Evolutionary conservation across 495 filamentous ascomycete species (phyloP), one percentile per base, ranked within the genome.

Genomic region (Ascobolus immersus): DNA sequence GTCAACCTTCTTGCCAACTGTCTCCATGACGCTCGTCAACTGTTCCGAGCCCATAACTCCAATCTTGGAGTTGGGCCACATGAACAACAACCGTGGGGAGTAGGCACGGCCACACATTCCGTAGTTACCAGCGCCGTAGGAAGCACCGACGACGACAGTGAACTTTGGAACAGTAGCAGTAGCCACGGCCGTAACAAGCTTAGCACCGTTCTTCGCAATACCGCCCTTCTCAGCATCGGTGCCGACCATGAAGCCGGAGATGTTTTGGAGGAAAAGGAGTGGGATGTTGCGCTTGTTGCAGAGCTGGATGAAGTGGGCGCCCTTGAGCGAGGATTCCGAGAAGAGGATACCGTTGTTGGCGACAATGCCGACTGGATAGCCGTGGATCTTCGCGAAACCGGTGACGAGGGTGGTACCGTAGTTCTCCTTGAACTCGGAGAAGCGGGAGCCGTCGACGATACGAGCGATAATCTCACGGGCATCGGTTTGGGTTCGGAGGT

Each of bases 291-390:
- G 73, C 52, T 94, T 77, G 5, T 70, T 66, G 57, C 86, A 93
- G n/a, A 96, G 70, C 52, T 96, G 77, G 49, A 94, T 90, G 55
- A 96, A 96, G 54, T 96, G 86, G 4, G 86, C 81, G 8, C 86
- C 86, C 53, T 96, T 96, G 30, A 92, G 65, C 3, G 78, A 69
- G 11, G 74, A 77, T 43, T 76, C 69, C 23, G 77, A 84, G 63
- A 93, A 92, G n/a, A 96, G 61, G 42, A 94, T 91, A 32, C 89
- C 89, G 47, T 94, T 90, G 60, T 94, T 94, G 32, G 82, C 86
- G 4, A 96, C 58, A 40, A 96, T 92, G 32, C 86, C 86, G 12
- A 96, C 77, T 25, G 69, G 77, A 36, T 91, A 74, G 20, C 80
- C 78, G 52, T 92, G 76, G 47, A 94, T 93, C 38, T 58, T 60